Evolutionary conservation across 2,329 filamentous ascomycete species (phyloP).

Genomic region (Aspergillus cejpii): DNA sequence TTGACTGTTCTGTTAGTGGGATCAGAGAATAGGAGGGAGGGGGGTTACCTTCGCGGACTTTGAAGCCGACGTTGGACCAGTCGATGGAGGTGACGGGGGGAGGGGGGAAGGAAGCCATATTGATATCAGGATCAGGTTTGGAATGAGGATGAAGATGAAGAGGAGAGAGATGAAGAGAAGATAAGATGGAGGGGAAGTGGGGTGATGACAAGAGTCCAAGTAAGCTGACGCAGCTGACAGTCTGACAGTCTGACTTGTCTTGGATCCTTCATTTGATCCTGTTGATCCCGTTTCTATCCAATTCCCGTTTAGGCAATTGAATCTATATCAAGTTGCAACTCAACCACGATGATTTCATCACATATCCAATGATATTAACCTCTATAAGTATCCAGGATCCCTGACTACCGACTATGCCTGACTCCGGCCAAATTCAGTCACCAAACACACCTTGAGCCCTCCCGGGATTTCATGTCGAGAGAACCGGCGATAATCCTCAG

Average conservation of each 20-base stretch:
- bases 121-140: neutral
- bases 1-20: constrained; percentile 57
- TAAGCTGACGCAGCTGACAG: no score
- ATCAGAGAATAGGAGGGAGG: neutral
- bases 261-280: no score
- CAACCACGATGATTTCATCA: no score
- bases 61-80: constrained; percentile 91
- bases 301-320: no score
- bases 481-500: constrained; percentile 20
- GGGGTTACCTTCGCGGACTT: constrained; percentile 69
- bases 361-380: no score
- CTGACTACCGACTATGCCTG: no score
- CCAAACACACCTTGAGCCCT: constrained; percentile 25
- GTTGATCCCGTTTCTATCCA: no score
- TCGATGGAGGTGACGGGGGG: constrained; percentile 46
- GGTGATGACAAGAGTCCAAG: no score
- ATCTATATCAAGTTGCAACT: no score
- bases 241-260: no score
- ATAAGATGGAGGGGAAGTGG: no score
- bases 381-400: no score
- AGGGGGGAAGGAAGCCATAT: constrained; percentile 24
- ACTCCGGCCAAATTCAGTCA: constrained; percentile 24
- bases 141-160: neutral
- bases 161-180: neutral
- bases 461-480: constrained; percentile 25